A percentile compares a stretch with the other conserved stretches of the same genome.
These are phyloP conservation scores for Chrysosphaeria jannelii DNA, from an alignment of 2,329 filamentous ascomycete genomes.

Conservation along the genomic window DNA sequence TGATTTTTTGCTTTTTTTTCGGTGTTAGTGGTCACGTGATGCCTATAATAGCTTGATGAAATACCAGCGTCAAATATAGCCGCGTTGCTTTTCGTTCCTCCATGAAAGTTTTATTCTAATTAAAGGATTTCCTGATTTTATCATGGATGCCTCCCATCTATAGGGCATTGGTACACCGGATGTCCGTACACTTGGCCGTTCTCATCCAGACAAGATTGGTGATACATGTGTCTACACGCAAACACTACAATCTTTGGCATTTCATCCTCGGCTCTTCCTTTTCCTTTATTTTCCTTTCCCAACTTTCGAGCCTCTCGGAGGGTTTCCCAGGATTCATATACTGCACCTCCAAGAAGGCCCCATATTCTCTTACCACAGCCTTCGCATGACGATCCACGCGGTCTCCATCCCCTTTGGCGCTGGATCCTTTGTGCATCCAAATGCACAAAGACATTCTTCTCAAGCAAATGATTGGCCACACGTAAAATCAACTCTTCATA, in stretches of 20 bases:
- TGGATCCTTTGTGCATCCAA: too few relatives aligned
- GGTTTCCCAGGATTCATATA: constrained; percentile 54
- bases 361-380: constrained; percentile 56
- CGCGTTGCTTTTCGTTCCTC: too few relatives aligned
- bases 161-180: too few relatives aligned
- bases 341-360: constrained; percentile 63
- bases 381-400: constrained; percentile 64
- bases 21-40: too few relatives aligned
- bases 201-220: constrained; percentile 36
- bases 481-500: constrained; percentile 77
- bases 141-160: too few relatives aligned
- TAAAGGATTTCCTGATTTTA: too few relatives aligned
- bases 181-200: too few relatives aligned
- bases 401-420: constrained; percentile 67
- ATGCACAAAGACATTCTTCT: constrained; percentile 64
- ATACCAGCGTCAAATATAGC: too few relatives aligned
- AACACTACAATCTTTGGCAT: constrained; percentile 34
- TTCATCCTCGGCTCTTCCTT: not conserved
- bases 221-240: constrained; percentile 41
- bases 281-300: constrained; percentile 8
- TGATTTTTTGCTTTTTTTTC: too few relatives aligned
- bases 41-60: too few relatives aligned
- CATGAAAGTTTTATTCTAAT: too few relatives aligned
- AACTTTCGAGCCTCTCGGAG: constrained; percentile 8
- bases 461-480: constrained; percentile 62